Percentiles rank a stretch among this genome's conserved stretches.
Conservation (phyloP, 495 filamentous ascomycete species). For the Neurospora hispaniola region DNA sequence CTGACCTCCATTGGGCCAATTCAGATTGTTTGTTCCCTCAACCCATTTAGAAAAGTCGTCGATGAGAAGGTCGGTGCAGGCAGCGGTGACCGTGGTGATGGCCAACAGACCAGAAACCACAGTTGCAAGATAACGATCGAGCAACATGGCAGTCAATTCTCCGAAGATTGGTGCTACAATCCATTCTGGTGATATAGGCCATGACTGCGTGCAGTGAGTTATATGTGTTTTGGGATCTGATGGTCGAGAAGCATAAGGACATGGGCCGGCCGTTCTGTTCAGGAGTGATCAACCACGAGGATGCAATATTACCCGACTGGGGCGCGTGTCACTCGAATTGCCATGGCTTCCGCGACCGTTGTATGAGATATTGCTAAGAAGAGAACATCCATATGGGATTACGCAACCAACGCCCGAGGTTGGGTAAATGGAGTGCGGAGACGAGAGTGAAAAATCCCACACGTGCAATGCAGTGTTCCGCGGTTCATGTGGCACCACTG, state of each 20-base stretch:
- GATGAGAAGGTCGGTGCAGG: conserved; percentile 43
- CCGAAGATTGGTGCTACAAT: not conserved
- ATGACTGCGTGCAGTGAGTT: conserved; percentile 3
- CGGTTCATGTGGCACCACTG: not conserved
- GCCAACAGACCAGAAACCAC: conserved; percentile 18
- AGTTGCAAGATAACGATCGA: conserved; percentile 13
- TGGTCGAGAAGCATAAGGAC: not conserved
- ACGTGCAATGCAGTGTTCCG: conserved; percentile 7
- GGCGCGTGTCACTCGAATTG: not conserved
- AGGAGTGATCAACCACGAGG: conserved; percentile 2
- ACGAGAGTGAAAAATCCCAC: conserved; percentile 13
- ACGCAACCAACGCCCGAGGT: conserved; percentile 14
- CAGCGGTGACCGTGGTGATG: conserved; percentile 16
- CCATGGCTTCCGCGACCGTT: not conserved
- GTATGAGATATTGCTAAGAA: conserved; percentile 6
- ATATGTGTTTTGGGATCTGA: not conserved
- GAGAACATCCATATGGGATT: conserved; percentile 11
- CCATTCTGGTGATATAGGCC: not conserved
- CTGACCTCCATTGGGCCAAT: conserved; percentile 37
- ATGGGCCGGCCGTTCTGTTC: conserved; percentile 1
- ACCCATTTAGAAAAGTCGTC: conserved; percentile 48
- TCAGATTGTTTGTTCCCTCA: conserved; percentile 37
- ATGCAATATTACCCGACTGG: conserved; percentile 3
- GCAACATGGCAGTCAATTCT: conserved; percentile 10
- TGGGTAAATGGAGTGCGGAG: conserved; percentile 15